phyloP scores from a whole-genome alignment of 768 basidiomycete genomes.

The Naganishia kalamii region DNA sequence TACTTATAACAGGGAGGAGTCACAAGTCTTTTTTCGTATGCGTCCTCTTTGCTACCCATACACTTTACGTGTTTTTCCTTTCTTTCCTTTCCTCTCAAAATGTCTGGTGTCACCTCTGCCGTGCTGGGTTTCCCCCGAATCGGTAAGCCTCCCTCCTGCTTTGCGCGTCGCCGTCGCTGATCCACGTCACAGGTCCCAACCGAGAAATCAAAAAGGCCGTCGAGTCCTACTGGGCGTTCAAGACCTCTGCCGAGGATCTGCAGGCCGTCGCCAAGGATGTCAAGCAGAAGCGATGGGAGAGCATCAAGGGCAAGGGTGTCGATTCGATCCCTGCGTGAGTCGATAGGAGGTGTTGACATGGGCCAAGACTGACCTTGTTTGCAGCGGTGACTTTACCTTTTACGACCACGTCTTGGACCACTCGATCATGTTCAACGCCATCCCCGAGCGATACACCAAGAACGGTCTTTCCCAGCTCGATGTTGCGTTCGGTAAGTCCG shows the following conservation, averaged over 20 bases:
- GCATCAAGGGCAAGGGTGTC: slow-evolving; percentile 75
- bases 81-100: slow-evolving; percentile 42
- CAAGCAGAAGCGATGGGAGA: slow-evolving; percentile 80
- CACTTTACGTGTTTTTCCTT: not conserved
- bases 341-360: not conserved
- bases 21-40: no score
- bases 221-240: slow-evolving; percentile 96
- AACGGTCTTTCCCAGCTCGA: slow-evolving; percentile 82
- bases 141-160: slow-evolving; percentile 50
- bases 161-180: not conserved
- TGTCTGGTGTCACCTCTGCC: slow-evolving; percentile 57
- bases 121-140: slow-evolving; percentile 91
- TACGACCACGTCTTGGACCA: slow-evolving; percentile 99
- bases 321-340: slow-evolving; percentile 84
- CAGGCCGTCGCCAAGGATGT: slow-evolving; percentile 79
- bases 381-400: slow-evolving; percentile 93
- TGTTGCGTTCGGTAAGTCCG: slow-evolving; percentile 68
- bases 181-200: slow-evolving; percentile 61
- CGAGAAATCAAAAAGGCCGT: slow-evolving; percentile 97
- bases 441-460: slow-evolving; percentile 86
- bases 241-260: slow-evolving; percentile 78
- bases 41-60: not conserved
- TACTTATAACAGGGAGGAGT: no score
- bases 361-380: not conserved
- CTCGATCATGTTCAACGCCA: slow-evolving; percentile 89